Conservation (phyloP, 2,329 filamentous ascomycete genomes). For the Penicillium sp. region DNA sequence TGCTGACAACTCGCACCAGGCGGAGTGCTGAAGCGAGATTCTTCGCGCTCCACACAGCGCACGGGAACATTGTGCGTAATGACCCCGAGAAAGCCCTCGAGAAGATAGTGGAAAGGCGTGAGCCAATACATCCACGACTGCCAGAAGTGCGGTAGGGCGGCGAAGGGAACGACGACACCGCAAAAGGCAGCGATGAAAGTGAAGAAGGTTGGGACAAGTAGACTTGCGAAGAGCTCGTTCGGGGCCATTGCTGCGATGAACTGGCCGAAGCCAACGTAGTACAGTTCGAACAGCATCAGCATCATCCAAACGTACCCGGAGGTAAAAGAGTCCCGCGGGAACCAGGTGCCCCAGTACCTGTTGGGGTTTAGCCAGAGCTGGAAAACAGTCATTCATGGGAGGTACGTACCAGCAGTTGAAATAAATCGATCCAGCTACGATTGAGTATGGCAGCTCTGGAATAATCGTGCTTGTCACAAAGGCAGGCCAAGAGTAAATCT, state of each 20-base stretch:
- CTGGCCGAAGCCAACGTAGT: slow-evolving; percentile 63
- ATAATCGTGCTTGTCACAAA: slow-evolving; percentile 64
- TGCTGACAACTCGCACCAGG: slow-evolving; percentile 57
- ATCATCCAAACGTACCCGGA: slow-evolving; percentile 62
- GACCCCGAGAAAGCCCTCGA: slow-evolving; percentile 59
- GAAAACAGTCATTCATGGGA: background rate
- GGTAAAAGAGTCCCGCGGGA: slow-evolving; percentile 54
- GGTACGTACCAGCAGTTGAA: slow-evolving; percentile 58
- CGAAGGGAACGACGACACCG: slow-evolving; percentile 68
- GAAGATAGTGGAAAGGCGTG: slow-evolving; percentile 64
- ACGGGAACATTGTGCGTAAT: slow-evolving; percentile 55
- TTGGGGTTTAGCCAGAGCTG: background rate
- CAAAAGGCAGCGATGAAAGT: slow-evolving; percentile 69
- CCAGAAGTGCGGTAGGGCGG: slow-evolving; percentile 63
- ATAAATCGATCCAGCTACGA: slow-evolving; percentile 63
- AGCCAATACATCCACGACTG: slow-evolving; percentile 62
- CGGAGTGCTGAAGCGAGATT: slow-evolving; percentile 59
- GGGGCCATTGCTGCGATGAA: slow-evolving; percentile 64
- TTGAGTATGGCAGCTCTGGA: slow-evolving; percentile 66
- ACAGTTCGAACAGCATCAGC: slow-evolving; percentile 63
- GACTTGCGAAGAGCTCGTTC: slow-evolving; percentile 62
- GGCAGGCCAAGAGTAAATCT: slow-evolving; percentile 74
- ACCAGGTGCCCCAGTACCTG: slow-evolving; percentile 55
- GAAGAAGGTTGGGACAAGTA: slow-evolving; percentile 67
- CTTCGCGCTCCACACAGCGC: slow-evolving; percentile 54